These are phyloP conservation scores for Grifola frondosa DNA, from an alignment of 1,284 basidiomycete species.

Conservation along the genomic window DNA sequence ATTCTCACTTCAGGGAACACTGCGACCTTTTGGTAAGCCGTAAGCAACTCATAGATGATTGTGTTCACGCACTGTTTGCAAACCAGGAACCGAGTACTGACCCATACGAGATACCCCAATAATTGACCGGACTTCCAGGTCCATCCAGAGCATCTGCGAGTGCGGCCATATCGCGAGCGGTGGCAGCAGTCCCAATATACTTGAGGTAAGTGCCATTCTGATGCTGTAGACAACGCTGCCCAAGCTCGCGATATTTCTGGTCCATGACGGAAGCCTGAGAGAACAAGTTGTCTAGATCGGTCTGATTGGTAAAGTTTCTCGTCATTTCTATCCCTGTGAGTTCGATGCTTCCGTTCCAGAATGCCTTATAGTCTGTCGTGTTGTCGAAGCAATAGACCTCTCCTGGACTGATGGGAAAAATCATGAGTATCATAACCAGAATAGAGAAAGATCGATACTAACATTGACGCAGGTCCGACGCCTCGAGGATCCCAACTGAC, in stretches of 20 bases:
- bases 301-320: conserved; percentile 6
- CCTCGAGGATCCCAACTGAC: conserved; percentile 10
- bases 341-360: conserved; percentile 10
- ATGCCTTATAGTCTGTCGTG: conserved; percentile 3
- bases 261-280: conserved; percentile 8
- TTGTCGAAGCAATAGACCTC: conserved; percentile 9
- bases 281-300: conserved; percentile 3
- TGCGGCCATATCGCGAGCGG: conserved; percentile 8
- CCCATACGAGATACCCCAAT: conserved; percentile 11
- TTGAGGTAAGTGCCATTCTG: conserved; percentile 4
- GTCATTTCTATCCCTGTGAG: conserved; percentile 3
- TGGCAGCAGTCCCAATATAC: conserved; percentile 14
- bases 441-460: neutral
- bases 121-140: conserved; percentile 7
- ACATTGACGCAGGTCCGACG: conserved; percentile 8
- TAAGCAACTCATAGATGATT: neutral
- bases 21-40: too few species aligned
- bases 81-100: conserved; percentile 12
- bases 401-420: conserved; percentile 2
- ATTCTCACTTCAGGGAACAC: conserved; percentile 3
- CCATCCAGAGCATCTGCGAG: conserved; percentile 13
- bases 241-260: conserved; percentile 5
- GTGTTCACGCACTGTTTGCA: conserved; percentile 9
- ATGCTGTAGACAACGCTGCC: conserved; percentile 1
- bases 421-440: neutral